Evolutionary conservation across 768 basidiomycete genomes (phyloP).

Genomic region (Xanthoconium purpureum): DNA sequence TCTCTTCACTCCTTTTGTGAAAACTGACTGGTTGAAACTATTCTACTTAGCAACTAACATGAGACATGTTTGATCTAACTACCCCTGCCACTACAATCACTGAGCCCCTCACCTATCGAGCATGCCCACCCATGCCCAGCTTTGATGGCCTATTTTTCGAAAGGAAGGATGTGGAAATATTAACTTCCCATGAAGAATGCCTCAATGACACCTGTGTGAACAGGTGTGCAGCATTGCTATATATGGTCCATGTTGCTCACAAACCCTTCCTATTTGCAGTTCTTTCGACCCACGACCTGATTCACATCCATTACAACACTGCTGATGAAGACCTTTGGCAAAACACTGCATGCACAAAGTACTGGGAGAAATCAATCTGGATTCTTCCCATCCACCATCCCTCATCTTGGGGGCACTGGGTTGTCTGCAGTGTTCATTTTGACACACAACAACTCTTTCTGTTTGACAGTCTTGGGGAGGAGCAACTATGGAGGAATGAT

Average conservation of each 20-base stretch:
- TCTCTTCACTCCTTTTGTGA: no score
- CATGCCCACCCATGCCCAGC: no score
- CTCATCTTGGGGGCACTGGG: slow-evolving; percentile 1
- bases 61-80: not conserved
- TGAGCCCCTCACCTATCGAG: no score
- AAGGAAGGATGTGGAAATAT: not conserved
- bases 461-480: slow-evolving; percentile 2
- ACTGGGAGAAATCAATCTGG: slow-evolving; percentile 34
- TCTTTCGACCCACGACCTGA: slow-evolving; percentile 2
- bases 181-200: not conserved
- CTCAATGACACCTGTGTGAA: slow-evolving; percentile 16
- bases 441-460: not conserved
- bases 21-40: no score
- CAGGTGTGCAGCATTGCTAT: not conserved
- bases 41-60: no score
- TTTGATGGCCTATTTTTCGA: not conserved
- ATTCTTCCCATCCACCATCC: slow-evolving; percentile 7
- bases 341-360: slow-evolving; percentile 7
- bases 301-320: not conserved
- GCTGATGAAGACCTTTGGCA: slow-evolving; percentile 24
- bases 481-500: not conserved
- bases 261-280: not conserved
- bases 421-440: not conserved
- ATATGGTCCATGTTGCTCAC: not conserved
- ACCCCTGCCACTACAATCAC: no score